These are phyloP conservation scores for Fusarium acutatum DNA, from an alignment of 2,329 filamentous ascomycete species.

Conservation along the genomic window DNA sequence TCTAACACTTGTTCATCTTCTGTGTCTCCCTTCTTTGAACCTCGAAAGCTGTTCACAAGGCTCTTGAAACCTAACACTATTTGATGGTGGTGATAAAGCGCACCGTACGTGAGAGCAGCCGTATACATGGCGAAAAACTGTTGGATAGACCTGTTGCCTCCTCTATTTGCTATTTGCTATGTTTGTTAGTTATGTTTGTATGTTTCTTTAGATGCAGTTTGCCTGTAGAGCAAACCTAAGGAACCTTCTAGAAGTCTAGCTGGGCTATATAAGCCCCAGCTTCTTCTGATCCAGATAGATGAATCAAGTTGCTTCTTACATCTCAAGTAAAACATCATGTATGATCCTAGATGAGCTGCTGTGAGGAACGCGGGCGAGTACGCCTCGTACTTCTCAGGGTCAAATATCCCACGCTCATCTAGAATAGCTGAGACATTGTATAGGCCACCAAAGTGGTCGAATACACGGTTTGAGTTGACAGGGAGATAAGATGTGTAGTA, in stretches of 20 bases:
- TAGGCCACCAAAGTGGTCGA: constrained; percentile 48
- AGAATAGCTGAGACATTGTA: constrained; percentile 52
- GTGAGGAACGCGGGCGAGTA: constrained; percentile 55
- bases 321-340: constrained; percentile 48
- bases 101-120: constrained; percentile 50
- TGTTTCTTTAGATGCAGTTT: not conserved
- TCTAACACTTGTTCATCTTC: constrained; percentile 42
- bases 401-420: constrained; percentile 47
- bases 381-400: constrained; percentile 48
- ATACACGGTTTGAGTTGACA: constrained; percentile 52
- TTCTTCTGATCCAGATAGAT: not conserved
- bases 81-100: constrained; percentile 51
- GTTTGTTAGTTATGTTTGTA: not conserved
- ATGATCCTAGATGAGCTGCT: constrained; percentile 47
- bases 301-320: not conserved
- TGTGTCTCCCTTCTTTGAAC: constrained; percentile 36
- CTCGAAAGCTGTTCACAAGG: constrained; percentile 39
- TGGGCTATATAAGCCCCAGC: not conserved
- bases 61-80: constrained; percentile 49
- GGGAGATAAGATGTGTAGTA: constrained; percentile 51
- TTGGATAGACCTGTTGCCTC: not conserved
- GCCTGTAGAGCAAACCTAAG: not conserved
- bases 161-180: not conserved
- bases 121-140: constrained; percentile 53
- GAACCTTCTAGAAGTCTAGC: not conserved